Evolutionary conservation across 2,329 filamentous ascomycete genomes (phyloP), one percentile per base, ranked within the genome.

Genomic region (Polytolypa hystricis): DNA sequence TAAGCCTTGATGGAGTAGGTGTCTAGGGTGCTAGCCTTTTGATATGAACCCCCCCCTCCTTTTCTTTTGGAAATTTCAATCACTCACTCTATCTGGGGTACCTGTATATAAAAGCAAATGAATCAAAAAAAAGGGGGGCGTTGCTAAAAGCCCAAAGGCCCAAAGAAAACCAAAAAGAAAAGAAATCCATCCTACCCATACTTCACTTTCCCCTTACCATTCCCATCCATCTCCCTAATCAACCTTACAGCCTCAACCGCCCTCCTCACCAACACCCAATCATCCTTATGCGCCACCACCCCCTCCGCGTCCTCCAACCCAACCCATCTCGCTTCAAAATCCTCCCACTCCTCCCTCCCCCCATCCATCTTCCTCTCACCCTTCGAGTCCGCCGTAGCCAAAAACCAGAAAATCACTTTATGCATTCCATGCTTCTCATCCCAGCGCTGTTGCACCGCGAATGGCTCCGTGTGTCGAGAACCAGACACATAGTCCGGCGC

Each of bases 381-480:
- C n/a, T n/a, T n/a, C 11, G 30, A 38, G 17, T 42, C 31, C 15
- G 34, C 43, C 20, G 39, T 31, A 2, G 37, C 40, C 12, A 40
- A 28, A 35, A 45, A 37, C 37, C 43, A 50, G 27, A 44, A 50
- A 25, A 48, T 44, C 3, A 45, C 26, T 16, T 45, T 36, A 16
- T 41, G 42, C 16, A 39, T 21, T 3, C 33, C 30, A 18, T 20
- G 16, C 18, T 30, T 7, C n/a, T n/a, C n/a, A 27, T 37, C 30
- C 1, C 30, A 10, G 4, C 27, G 32, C 20, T 41, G 40, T n/a
- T 36, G 16, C 12, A 32, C 26, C 27, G 37, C 25, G 36, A 39
- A 7, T 3, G 37, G 41, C 19, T 45, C 38, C 10, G 30, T 41
- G 10, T 32, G 27, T 12, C 33, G 29, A 5, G 17, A 28, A 5